Base-by-base conservation (phyloP, 495 filamentous ascomycete species). In the Talaromyces stipitatus region DNA sequence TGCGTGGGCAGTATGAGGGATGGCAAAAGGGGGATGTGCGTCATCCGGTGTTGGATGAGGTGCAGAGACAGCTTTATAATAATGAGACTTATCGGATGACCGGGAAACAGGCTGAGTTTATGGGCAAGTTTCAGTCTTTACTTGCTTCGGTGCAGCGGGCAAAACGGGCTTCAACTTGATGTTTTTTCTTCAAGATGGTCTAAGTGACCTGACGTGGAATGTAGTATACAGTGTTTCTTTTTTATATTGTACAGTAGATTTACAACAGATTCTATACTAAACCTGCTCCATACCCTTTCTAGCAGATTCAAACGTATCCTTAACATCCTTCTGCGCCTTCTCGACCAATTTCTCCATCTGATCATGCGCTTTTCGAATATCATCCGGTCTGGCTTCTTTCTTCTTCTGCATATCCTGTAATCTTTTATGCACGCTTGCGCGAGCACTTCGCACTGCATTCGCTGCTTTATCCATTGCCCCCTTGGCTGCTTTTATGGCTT, bases 301-400 rank as follows among this genome's bases (percentile, higher is more conserved):
- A 10, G 80, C 79, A 26, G 74, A 74, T 60, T 92, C 89, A 66
- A 90, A 86, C 29, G 82, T 69, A 57, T 77, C 79, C 69, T 85
- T 86, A 14, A 91, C 81, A 58, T 84, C 85, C 58, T 74, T 80
- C 62, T 83, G 78, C 51, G 81, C 78, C 64, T 84, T 84, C 58
- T 91, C 86, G 33, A 88, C 82, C 56, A 88, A 61, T 72, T 89
- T 90, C 63, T 91, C 86, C 80, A 91, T 80, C 73, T 82, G 78
- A 50, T 82, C 78, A 43, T 83, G 78, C 6, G 85, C 82, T 65
- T 82, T 85, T 60, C 81, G 74, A 64, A 84, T 71, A 66, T 90
- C 82, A 67, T 94, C 90, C 18, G 82, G 80, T 54, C 81, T 60
- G 12, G 78, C 82, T 20, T 73, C 59, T 60, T 87, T 79, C 55